Evolutionary conservation across 225 moss, liverwort and hornwort genomes (phyloP).

Genomic region (Straminergon stramineum): DNA sequence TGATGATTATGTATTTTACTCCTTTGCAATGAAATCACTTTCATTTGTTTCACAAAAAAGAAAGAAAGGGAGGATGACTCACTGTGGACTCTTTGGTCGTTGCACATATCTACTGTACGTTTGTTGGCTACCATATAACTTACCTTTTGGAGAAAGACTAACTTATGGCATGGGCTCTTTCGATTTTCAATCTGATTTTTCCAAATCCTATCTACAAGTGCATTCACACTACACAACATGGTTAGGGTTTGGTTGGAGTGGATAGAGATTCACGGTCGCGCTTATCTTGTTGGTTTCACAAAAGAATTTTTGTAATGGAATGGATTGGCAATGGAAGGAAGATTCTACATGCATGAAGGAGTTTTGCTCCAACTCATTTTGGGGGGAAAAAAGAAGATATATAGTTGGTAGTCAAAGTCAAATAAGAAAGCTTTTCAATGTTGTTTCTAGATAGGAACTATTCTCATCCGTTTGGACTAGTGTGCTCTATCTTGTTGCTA

Average conservation of each 20-base stretch:
- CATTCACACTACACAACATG: accelerated
- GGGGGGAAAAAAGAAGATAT: accelerated
- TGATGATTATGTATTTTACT: too few relatives aligned
- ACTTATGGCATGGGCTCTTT: background rate
- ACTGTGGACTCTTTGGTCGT: background rate
- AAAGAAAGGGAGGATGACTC: background rate
- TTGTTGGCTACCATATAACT: background rate
- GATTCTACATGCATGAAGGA: too few relatives aligned
- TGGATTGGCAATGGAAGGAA: background rate
- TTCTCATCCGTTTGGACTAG: background rate
- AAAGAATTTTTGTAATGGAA: background rate
- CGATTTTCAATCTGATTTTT: too few relatives aligned
- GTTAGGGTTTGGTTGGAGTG: background rate
- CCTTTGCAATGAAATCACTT: too few relatives aligned
- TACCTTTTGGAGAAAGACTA: too few relatives aligned
- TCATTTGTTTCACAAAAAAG: too few relatives aligned
- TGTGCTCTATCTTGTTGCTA: too few relatives aligned
- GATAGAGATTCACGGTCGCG: accelerated
- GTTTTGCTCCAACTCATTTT: background rate
- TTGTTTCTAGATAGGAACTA: background rate
- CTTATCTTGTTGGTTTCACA: accelerated
- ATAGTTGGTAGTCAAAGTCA: background rate
- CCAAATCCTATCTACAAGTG: background rate
- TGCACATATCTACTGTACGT: background rate
- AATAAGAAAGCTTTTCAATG: background rate